Percentiles rank a stretch among this genome's conserved stretches.
These are phyloP conservation scores for Bipolaris sorokiniana DNA, from an alignment of 2,329 filamentous ascomycete species.

Conservation along the genomic window DNA sequence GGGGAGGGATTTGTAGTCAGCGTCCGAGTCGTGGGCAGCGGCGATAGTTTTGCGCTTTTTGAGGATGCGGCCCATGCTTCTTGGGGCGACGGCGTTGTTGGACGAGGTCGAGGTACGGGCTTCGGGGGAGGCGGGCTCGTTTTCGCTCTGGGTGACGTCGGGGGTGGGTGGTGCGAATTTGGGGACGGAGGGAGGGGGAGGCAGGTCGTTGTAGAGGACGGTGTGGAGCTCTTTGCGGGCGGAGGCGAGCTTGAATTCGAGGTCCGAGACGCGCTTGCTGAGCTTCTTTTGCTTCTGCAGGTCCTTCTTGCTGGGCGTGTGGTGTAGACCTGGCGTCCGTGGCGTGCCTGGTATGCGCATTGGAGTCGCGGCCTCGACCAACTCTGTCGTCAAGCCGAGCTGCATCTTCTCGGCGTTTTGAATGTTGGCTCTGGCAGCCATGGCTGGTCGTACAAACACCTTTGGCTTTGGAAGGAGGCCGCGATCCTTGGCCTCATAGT, in stretches of 20 bases:
- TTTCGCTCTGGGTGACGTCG: conserved; percentile 28
- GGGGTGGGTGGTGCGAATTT: conserved; percentile 38
- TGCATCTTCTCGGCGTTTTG: conserved; percentile 11
- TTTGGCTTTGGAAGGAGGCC: conserved; percentile 45
- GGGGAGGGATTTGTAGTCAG: conserved; percentile 37
- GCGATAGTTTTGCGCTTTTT: conserved; percentile 50
- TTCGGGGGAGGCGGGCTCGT: conserved; percentile 33
- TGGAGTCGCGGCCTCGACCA: conserved; percentile 16
- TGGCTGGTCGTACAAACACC: conserved; percentile 38
- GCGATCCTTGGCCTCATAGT: conserved; percentile 39
- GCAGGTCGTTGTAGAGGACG: conserved; percentile 53
- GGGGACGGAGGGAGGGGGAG: conserved; percentile 48
- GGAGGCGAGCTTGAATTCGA: conserved; percentile 63
- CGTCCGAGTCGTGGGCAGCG: conserved; percentile 33
- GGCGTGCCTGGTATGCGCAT: conserved; percentile 24
- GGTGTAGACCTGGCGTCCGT: conserved; percentile 48
- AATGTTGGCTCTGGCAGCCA: conserved; percentile 18
- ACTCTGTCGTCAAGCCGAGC: conserved; percentile 12
- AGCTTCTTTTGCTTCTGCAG: conserved; percentile 63
- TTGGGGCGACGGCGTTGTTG: not conserved
- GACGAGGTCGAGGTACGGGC: conserved; percentile 9
- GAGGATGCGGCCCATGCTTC: conserved; percentile 29
- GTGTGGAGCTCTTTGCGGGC: conserved; percentile 62
- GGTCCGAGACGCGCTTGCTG: conserved; percentile 64
- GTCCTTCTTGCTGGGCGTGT: conserved; percentile 62